Conservation (phyloP, 176 grass and related monocot genomes). For the Luzula sylvatica region DNA sequence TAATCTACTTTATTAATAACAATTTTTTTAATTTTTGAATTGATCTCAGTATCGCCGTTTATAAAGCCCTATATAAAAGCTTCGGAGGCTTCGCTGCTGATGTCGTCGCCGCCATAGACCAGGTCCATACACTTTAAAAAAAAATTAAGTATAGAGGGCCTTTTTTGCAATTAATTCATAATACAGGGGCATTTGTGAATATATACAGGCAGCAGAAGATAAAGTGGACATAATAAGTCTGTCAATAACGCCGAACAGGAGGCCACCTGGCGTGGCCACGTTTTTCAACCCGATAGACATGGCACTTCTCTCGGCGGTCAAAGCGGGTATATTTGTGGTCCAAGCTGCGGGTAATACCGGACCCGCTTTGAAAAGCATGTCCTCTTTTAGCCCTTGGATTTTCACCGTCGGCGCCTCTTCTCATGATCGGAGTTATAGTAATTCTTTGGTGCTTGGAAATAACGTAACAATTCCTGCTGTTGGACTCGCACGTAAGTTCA, state of each 20-base stretch:
- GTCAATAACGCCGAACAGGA: constrained; percentile 93
- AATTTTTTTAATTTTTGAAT: not conserved
- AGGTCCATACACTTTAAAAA: too few species aligned
- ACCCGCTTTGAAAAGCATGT: constrained; percentile 81
- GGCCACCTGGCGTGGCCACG: constrained; percentile 75
- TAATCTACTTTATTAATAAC: not conserved
- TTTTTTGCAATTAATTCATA: not conserved
- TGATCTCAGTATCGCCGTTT: constrained; percentile 81
- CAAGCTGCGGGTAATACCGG: constrained; percentile 98
- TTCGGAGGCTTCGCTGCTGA: constrained; percentile 99
- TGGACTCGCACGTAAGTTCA: constrained; percentile 85
- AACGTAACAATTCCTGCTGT: constrained; percentile 82
- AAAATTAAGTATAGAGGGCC: not conserved
- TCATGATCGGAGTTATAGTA: constrained; percentile 87
- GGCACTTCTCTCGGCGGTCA: constrained; percentile 73
- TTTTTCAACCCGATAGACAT: constrained; percentile 99
- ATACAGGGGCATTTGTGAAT: too few species aligned
- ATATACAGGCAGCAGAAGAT: constrained; percentile 83
- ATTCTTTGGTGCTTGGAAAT: constrained; percentile 80
- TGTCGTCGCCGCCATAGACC: constrained; percentile 97
- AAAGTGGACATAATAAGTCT: constrained; percentile 90
- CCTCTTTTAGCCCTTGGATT: constrained; percentile 94
- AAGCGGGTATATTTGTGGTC: constrained; percentile 92
- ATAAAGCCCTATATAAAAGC: constrained; percentile 99
- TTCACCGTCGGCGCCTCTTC: constrained; percentile 94